Percentiles rank a stretch among this genome's conserved stretches.
These are phyloP conservation scores for Galium porrigens DNA, from an alignment of 305 asterid species.

Conservation along the genomic window DNA sequence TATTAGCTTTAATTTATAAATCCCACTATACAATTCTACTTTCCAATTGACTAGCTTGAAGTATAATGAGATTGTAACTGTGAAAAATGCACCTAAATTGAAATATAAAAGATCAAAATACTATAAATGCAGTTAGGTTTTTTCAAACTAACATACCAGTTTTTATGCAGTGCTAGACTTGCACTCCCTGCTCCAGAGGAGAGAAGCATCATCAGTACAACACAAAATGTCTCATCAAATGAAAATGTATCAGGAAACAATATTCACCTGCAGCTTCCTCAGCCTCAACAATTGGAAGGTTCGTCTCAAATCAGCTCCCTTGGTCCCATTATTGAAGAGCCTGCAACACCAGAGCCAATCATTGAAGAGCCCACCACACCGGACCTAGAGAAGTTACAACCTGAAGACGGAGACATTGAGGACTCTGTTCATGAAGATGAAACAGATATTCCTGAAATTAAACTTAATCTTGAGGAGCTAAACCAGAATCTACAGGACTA, in stretches of 20 bases:
- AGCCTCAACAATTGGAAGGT: conserved; percentile 25
- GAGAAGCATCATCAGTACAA: conserved; percentile 38
- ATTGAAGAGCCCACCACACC: conserved; percentile 62
- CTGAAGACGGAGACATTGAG: conserved; percentile 50
- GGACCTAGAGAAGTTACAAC: conserved; percentile 35
- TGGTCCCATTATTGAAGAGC: conserved; percentile 55
- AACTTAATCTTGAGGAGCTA: conserved; percentile 67
- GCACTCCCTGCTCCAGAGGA: conserved; percentile 91
- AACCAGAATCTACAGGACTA: conserved; percentile 61
- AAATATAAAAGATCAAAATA: neutral
- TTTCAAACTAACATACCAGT: conserved; percentile 14
- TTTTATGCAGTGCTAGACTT: conserved; percentile 69
- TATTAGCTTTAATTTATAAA: neutral
- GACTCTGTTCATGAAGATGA: conserved; percentile 43
- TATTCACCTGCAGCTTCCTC: conserved; percentile 45
- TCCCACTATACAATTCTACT: neutral
- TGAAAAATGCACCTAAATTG: neutral
- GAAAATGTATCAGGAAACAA: conserved; percentile 29
- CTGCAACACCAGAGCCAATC: conserved; percentile 54
- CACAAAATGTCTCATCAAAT: conserved; percentile 32
- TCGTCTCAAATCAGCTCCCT: conserved; percentile 26
- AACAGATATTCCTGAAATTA: conserved; percentile 77
- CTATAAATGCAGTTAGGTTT: neutral
- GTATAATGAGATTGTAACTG: neutral
- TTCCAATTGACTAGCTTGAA: neutral